These are phyloP conservation scores for Lentinula raphanica DNA, from an alignment of 768 basidiomycete genomes.

Conservation along the genomic window DNA sequence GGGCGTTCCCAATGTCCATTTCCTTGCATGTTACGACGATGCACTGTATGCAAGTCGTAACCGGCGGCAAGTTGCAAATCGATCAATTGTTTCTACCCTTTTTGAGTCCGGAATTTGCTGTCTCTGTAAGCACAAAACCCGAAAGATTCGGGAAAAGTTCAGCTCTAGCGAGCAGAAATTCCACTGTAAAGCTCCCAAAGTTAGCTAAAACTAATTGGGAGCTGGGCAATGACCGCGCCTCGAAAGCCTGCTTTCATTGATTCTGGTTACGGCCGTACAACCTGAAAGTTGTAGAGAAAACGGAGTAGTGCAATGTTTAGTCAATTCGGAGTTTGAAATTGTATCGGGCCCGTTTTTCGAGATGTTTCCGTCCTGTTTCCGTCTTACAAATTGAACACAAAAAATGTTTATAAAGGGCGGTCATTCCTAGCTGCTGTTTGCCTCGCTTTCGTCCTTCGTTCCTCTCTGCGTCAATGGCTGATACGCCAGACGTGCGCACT, in stretches of 20 bases:
- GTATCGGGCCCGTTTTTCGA: background rate
- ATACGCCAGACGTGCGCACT: slow-evolving; percentile 27
- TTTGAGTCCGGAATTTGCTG: background rate
- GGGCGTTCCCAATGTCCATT: no score
- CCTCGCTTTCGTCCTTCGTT: background rate
- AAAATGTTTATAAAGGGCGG: background rate
- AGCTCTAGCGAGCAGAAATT: background rate
- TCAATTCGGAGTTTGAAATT: background rate
- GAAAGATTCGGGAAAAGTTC: background rate
- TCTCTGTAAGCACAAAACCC: background rate
- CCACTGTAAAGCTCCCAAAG: background rate
- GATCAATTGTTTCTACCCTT: background rate
- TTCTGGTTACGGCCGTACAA: background rate
- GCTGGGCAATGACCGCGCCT: background rate
- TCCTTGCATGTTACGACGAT: no score
- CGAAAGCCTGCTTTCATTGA: background rate
- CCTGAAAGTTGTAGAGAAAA: background rate
- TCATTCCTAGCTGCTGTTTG: no score
- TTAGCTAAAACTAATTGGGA: no score
- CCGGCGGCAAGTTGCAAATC: background rate
- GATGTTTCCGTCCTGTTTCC: background rate
- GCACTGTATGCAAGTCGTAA: no score
- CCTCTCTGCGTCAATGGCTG: slow-evolving; percentile 18
- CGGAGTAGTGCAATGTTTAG: background rate
- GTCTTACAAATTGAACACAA: background rate